Conservation (phyloP, 257 asterid species). For the Catharanthus roseus region DNA sequence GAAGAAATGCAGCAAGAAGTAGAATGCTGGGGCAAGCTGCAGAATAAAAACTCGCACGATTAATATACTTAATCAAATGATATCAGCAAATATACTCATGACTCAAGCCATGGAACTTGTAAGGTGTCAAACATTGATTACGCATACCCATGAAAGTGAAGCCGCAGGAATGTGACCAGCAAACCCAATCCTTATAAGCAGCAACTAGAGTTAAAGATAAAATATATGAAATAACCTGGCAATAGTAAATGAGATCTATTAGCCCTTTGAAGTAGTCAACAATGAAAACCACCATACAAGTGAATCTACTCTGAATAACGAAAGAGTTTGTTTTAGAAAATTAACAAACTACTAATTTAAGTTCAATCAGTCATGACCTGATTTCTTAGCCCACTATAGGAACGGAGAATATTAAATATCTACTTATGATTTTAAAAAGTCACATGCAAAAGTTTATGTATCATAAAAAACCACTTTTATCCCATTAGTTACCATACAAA, state of each 20-base stretch:
- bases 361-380: not conserved
- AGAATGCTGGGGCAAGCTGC: conserved; percentile 87
- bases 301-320: not conserved
- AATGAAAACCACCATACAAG: not conserved
- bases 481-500: no score
- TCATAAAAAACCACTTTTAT: no score
- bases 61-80: conserved; percentile 12
- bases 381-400: not conserved
- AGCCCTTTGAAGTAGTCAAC: not conserved
- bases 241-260: conserved; percentile 20
- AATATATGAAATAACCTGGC: conserved; percentile 83
- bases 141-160: conserved; percentile 81
- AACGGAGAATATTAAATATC: not conserved
- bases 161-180: conserved; percentile 88
- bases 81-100: conserved; percentile 10
- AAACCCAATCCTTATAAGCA: conserved; percentile 84
- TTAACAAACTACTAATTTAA: no score
- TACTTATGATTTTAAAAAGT: no score
- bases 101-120: not conserved
- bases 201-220: conserved; percentile 68
- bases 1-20: conserved; percentile 76
- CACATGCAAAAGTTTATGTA: no score
- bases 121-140: conserved; percentile 6
- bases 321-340: not conserved
- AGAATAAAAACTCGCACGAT: conserved; percentile 20